Conservation (phyloP, 129 eudicot species). For the Oenanthe sinensis region DNA sequence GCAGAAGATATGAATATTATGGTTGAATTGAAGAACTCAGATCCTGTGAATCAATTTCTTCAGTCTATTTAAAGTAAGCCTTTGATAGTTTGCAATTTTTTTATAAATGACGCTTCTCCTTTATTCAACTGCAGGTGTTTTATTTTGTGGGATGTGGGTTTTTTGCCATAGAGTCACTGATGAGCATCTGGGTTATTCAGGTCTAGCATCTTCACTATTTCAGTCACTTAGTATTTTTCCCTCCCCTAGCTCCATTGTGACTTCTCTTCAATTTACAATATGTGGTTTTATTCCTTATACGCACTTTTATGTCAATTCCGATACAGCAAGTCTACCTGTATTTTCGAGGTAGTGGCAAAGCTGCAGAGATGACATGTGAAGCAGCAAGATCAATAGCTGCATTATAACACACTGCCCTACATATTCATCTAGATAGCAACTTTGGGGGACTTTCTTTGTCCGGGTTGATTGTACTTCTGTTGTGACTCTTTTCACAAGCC, state of each 20-base stretch:
- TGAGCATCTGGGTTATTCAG: constrained; percentile 97
- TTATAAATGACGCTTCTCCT: background rate
- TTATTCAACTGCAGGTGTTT: constrained; percentile 40
- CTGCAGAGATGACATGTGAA: constrained; percentile 65
- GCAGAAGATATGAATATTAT: background rate
- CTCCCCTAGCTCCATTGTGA: background rate
- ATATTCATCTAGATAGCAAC: background rate
- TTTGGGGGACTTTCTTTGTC: background rate
- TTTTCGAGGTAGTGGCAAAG: constrained; percentile 88
- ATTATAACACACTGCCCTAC: constrained; percentile 22
- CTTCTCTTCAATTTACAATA: background rate
- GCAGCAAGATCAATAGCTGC: constrained; percentile 69
- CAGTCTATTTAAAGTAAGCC: background rate
- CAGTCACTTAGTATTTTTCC: background rate
- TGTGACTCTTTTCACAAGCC: background rate
- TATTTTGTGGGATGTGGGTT: constrained; percentile 65
- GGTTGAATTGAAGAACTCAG: background rate
- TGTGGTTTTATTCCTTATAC: background rate
- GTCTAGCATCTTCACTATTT: constrained; percentile 17
- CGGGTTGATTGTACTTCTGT: background rate
- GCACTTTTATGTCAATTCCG: background rate
- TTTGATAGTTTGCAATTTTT: too few relatives aligned
- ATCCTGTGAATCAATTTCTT: too few relatives aligned
- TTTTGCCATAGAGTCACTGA: constrained; percentile 60
- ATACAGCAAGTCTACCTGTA: constrained; percentile 91